These are phyloP conservation scores for Croton laevigatus DNA, from an alignment of 441 rosid species.

Conservation along the genomic window DNA sequence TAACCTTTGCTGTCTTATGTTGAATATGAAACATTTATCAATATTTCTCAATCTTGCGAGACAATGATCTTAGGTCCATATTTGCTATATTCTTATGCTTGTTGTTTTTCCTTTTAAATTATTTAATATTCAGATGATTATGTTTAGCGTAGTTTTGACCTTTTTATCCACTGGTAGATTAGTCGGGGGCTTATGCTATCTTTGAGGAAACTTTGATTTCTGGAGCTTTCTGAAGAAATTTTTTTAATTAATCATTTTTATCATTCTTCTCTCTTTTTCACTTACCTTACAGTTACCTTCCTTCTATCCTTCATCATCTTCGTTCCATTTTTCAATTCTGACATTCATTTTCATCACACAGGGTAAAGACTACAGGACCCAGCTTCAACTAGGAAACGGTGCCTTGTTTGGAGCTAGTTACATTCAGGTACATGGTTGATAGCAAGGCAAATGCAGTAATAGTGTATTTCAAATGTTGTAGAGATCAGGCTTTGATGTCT, in stretches of 20 bases:
- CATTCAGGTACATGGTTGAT: conserved; percentile 63
- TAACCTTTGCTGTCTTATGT: not conserved
- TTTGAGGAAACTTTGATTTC: not conserved
- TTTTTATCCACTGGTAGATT: not conserved
- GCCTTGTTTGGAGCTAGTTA: conserved; percentile 87
- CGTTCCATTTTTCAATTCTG: conserved; percentile 6
- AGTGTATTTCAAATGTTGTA: not conserved
- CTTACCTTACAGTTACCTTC: too few species aligned
- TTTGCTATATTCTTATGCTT: not conserved
- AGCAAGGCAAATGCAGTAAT: not conserved
- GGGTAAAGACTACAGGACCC: conserved; percentile 86
- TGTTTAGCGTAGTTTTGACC: not conserved
- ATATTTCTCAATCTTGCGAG: not conserved
- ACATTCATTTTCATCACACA: conserved; percentile 26
- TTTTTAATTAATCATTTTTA: not conserved
- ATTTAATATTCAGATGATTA: not conserved
- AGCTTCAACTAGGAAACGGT: conserved; percentile 80
- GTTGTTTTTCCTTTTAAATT: too few species aligned
- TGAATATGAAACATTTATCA: not conserved
- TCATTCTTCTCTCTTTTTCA: not conserved
- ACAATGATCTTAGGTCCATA: not conserved
- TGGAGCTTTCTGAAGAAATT: too few species aligned
- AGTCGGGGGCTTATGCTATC: not conserved
- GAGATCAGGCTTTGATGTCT: not conserved
- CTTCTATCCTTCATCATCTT: too few species aligned